Evolutionary conservation across 2,329 filamentous ascomycete genomes (phyloP), one percentile per base, ranked within the genome.

Genomic region (Apiospora rasikravindrae): DNA sequence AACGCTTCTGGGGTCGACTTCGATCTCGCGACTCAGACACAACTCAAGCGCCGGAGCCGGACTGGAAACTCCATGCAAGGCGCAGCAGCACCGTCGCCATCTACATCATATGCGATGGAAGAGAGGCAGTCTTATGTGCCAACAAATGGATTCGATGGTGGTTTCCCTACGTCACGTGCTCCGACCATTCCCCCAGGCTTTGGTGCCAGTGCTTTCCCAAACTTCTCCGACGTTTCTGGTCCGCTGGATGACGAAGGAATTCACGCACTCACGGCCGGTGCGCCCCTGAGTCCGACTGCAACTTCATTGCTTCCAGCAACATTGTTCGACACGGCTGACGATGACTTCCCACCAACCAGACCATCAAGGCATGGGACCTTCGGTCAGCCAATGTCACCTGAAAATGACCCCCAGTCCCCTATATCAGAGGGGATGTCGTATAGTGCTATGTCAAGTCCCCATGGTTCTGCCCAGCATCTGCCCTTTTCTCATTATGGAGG

Each of bases 281-380:
- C 92, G 2, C 92, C 92, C 0, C 88, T 96, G 80, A 95, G 93
- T 77, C 94, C 94, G 1, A 93, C 92, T 4, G 94, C 93, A 2
- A 91, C 92, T 40, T 88, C 91, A 22, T 85, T 96, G 4, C 83
- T 97, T 22, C 94, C 94, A 0, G 93, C 93, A 7, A 85, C 84
- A n/a, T 88, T 88, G 73, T 84, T 89, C 73, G 90, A 92, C 69
- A 91, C 93, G 75, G 72, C 80, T 47, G 84, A 91, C 64, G 91
- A 92, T 67, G 86, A 91, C 51, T 87, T 85, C 76, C 84, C 85
- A 49, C 75, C 74, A 24, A 77, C 81, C 61, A 73, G 79, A 10
- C 76, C 73, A 72, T 71, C 74, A 71, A 79, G 78, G 51, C 81
- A 77, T 74, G 75, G 83, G 24, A 82, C 84, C 0, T 83, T 84